phyloP scores from a whole-genome alignment of 768 basidiomycete species.

The Russula olivacea region DNA sequence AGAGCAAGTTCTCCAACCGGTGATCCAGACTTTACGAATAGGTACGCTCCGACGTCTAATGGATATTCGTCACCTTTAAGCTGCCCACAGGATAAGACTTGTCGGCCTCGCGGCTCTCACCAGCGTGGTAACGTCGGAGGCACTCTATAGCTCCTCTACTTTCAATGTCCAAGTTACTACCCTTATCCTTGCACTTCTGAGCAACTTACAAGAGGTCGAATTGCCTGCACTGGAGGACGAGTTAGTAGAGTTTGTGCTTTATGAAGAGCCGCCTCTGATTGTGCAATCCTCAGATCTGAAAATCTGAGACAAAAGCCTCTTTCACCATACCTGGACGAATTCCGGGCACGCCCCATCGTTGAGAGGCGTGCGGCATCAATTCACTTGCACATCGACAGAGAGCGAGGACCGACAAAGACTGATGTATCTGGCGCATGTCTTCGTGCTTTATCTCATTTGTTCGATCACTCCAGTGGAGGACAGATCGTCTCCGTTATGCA shows the following conservation, averaged over 20 bases:
- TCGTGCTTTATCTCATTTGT: conserved; percentile 61
- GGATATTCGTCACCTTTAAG: neutral
- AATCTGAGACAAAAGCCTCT: conserved; percentile 62
- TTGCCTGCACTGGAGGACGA: conserved; percentile 57
- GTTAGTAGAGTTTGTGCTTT: conserved; percentile 38
- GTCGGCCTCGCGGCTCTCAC: conserved; percentile 81
- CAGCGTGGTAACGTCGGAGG: conserved; percentile 78
- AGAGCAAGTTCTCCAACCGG: conserved; percentile 39
- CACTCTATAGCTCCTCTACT: conserved; percentile 65
- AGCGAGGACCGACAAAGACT: conserved; percentile 66
- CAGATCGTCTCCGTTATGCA: conserved; percentile 72
- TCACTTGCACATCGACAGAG: conserved; percentile 82
- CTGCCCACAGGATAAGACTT: conserved; percentile 58
- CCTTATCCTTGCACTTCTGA: conserved; percentile 66
- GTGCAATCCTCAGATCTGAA: conserved; percentile 40
- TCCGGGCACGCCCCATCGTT: conserved; percentile 68
- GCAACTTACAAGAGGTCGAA: conserved; percentile 59
- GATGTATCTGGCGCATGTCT: conserved; percentile 76
- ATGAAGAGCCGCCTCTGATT: conserved; percentile 16
- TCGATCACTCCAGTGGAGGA: conserved; percentile 67
- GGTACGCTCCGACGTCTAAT: conserved; percentile 40
- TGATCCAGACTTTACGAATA: conserved; percentile 69
- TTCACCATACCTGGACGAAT: conserved; percentile 80
- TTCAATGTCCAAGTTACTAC: conserved; percentile 66
- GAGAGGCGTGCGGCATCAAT: conserved; percentile 87